Conservation (phyloP, 1,139 yeast genomes). For the Yamadazyma spencermartinsiae region DNA sequence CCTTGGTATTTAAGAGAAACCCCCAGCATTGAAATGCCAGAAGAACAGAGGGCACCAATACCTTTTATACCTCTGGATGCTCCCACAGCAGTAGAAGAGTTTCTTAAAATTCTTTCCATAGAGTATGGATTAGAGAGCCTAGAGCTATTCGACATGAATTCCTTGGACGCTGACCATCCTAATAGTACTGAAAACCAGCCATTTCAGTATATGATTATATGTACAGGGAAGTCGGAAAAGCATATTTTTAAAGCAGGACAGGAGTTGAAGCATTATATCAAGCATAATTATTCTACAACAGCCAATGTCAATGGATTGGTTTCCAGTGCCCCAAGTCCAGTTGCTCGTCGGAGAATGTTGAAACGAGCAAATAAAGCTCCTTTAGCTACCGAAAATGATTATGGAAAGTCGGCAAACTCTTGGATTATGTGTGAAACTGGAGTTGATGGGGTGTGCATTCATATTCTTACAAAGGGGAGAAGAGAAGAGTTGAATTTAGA, state of each 20-base stretch:
- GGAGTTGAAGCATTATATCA: slow-evolving; percentile 47
- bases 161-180: slow-evolving; percentile 41
- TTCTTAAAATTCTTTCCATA: slow-evolving; percentile 49
- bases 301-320: slow-evolving; percentile 74
- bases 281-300: slow-evolving; percentile 29
- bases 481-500: slow-evolving; percentile 71
- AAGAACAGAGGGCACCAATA: slow-evolving; percentile 42
- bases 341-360: slow-evolving; percentile 61
- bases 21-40: slow-evolving; percentile 36
- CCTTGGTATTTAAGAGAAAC: slow-evolving; percentile 69
- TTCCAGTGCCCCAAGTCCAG: slow-evolving; percentile 57
- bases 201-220: slow-evolving; percentile 57
- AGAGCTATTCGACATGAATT: slow-evolving; percentile 50
- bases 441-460: slow-evolving; percentile 63
- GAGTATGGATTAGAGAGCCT: slow-evolving; percentile 70
- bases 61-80: slow-evolving; percentile 51
- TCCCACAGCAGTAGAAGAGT: slow-evolving; percentile 49
- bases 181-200: slow-evolving; percentile 32
- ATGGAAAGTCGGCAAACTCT: slow-evolving; percentile 59
- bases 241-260: slow-evolving; percentile 74
- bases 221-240: slow-evolving; percentile 76
- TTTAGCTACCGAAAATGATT: slow-evolving; percentile 54
- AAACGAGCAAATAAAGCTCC: slow-evolving; percentile 58
- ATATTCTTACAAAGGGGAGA: slow-evolving; percentile 70
- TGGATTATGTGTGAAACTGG: slow-evolving; percentile 75